These are phyloP conservation scores for Gaillardinia entomophila DNA, from an alignment of 805 yeast genomes.

Conservation along the genomic window DNA sequence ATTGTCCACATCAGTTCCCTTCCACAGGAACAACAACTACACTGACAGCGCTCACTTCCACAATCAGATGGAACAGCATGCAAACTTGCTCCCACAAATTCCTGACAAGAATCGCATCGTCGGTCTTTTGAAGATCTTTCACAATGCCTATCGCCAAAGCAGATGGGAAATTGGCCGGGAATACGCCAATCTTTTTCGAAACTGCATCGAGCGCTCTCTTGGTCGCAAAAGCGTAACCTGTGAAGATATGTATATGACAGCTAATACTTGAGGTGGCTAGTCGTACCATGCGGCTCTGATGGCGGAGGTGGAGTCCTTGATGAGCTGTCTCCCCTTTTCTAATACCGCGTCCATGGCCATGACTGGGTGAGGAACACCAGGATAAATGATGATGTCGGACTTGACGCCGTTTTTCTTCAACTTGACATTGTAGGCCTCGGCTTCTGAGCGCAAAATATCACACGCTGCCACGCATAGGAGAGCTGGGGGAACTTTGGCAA, in stretches of 20 bases:
- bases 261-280: too few species aligned
- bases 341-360: conserved; percentile 42
- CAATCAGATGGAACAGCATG: conserved; percentile 35
- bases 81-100: conserved; percentile 32
- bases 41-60: conserved; percentile 32
- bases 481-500: conserved; percentile 34
- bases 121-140: conserved; percentile 48
- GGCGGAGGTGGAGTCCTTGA: conserved; percentile 24
- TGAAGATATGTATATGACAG: conserved; percentile 53
- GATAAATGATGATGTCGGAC: conserved; percentile 27
- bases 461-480: conserved; percentile 38
- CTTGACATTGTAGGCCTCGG: conserved; percentile 36
- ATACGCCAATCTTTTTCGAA: conserved; percentile 44
- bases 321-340: conserved; percentile 26
- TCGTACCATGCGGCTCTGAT: conserved; percentile 16
- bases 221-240: conserved; percentile 44
- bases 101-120: conserved; percentile 43
- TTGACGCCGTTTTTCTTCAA: conserved; percentile 30
- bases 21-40: conserved; percentile 2
- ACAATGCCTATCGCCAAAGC: conserved; percentile 26
- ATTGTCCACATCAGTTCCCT: conserved; percentile 23
- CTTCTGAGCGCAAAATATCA: conserved; percentile 42
- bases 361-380: conserved; percentile 44
- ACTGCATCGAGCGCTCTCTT: conserved; percentile 50
- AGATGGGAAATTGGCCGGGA: conserved; percentile 58